Evolutionary conservation across 768 basidiomycete genomes (phyloP), one percentile per base, ranked within the genome.

Genomic region (Mycena alexandri): DNA sequence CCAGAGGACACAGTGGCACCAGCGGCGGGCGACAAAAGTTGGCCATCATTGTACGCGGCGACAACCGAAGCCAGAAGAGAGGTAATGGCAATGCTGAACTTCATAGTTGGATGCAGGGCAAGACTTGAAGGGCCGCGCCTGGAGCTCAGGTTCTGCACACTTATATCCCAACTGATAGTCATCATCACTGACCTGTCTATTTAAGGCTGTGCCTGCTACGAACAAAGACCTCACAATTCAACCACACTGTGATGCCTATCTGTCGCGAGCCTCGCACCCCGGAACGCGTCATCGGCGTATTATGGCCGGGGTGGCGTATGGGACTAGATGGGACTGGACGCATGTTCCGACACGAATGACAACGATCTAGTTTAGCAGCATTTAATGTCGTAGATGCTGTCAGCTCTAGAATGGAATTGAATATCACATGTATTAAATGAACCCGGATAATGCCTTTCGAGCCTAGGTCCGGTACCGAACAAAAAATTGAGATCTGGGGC

Each of bases 11-110:
- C 58, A 59, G 58, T 59, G 47, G 46, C 58, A 50, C 58, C 58
- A 59, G 58, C 46, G 46, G 58, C 58, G 58, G 58, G 58, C 25
- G 58, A 59, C 34, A 59, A 50, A 52, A 61, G 60, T 38, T 61
- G 60, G 60, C 60, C 60, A 19, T 61, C 60, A 33, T 61, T 61
- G 60, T 61, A 61, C 60, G 38, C 60, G 38, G 60, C 42, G 48
- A 61, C 60, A 43, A 52, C 41, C 38, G 60, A 52, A 38, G 60
- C 60, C 48, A 61, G 60, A 25, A 61, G 60, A 61, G 48, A 61
- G 60, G 60, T 17, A 61, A 61, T 52, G 60, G 48, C 60, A 61
- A 61, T 61, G 60, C 34, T 61, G 7, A 61, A 61, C 60, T 61
- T 61, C 60, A 61, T 61, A 52, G 36, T 61, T 61, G 60, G 60